Conservation (phyloP, 1,139 yeast genomes). For the Pneumocystis oryctolagi region DNA sequence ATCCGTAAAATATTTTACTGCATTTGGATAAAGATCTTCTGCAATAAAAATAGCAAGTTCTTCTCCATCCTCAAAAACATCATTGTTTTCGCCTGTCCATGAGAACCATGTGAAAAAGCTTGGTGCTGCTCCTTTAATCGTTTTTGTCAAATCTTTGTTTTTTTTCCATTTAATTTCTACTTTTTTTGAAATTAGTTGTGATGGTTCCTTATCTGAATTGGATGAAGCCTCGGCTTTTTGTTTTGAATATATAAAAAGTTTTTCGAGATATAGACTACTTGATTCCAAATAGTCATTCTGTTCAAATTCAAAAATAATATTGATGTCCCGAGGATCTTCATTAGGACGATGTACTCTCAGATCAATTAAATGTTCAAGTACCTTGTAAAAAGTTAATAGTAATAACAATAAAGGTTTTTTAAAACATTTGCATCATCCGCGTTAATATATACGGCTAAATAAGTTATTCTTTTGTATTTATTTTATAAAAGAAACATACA, state of each 20-base stretch:
- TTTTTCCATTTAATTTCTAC: constrained; percentile 26
- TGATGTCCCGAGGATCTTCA: constrained; percentile 21
- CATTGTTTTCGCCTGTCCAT: constrained; percentile 27
- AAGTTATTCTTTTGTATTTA: constrained; percentile 24
- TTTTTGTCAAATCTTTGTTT: constrained; percentile 22
- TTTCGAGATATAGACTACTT: constrained; percentile 4
- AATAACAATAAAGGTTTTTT: neutral
- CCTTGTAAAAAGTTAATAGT: neutral
- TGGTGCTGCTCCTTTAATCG: constrained; percentile 18
- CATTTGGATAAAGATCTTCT: constrained; percentile 30
- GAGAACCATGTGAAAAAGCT: constrained; percentile 25
- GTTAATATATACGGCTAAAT: constrained; percentile 7
- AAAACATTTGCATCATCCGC: constrained; percentile 15
- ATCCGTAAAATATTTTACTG: constrained; percentile 23
- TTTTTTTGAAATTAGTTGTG: constrained; percentile 19
- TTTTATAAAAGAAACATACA: constrained; percentile 21
- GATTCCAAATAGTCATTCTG: constrained; percentile 24
- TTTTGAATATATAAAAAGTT: constrained; percentile 5
- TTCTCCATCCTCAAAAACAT: constrained; percentile 22
- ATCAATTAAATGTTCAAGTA: constrained; percentile 21
- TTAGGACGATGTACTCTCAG: constrained; percentile 23
- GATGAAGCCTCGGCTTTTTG: constrained; percentile 14
- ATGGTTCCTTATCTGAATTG: constrained; percentile 15
- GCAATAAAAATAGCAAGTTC: constrained; percentile 25
- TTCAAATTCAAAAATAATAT: constrained; percentile 23